Conservation (phyloP, 768 basidiomycete species). For the Russula griseocarnosa region DNA sequence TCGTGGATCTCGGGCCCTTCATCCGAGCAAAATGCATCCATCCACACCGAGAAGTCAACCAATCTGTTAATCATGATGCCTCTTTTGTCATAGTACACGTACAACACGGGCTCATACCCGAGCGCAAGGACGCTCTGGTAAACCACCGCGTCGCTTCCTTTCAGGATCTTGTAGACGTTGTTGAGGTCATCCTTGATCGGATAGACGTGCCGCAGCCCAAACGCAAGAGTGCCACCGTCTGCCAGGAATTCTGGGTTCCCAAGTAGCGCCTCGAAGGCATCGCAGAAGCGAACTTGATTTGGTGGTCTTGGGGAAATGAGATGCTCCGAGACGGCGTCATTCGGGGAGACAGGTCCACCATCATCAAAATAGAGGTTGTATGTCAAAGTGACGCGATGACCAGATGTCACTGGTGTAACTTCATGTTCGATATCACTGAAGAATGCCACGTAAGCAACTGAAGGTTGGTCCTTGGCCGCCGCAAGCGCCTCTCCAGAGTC, state of each 20-base stretch:
- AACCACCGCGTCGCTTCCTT: slow-evolving; percentile 14
- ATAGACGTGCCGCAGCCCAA: slow-evolving; percentile 40
- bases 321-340: background rate
- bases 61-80: background rate
- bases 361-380: slow-evolving; percentile 40
- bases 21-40: too few relatives aligned
- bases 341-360: background rate
- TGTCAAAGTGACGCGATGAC: slow-evolving; percentile 45
- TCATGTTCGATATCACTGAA: slow-evolving; percentile 47
- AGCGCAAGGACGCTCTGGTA: background rate
- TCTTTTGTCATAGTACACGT: background rate
- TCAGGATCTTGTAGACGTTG: slow-evolving; percentile 6
- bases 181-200: slow-evolving; percentile 28
- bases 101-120: slow-evolving; percentile 5
- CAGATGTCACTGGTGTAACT: slow-evolving; percentile 39
- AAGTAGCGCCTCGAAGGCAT: slow-evolving; percentile 33
- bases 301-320: background rate
- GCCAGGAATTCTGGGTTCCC: slow-evolving; percentile 37
- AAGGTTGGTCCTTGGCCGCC: background rate
- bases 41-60: background rate
- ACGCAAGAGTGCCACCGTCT: slow-evolving; percentile 41
- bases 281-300: slow-evolving; percentile 18
- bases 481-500: slow-evolving; percentile 36
- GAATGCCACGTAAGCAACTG: slow-evolving; percentile 42
- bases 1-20: background rate